Evolutionary conservation across 768 basidiomycete species (phyloP).

Genomic region (Pleurotus sapidus): DNA sequence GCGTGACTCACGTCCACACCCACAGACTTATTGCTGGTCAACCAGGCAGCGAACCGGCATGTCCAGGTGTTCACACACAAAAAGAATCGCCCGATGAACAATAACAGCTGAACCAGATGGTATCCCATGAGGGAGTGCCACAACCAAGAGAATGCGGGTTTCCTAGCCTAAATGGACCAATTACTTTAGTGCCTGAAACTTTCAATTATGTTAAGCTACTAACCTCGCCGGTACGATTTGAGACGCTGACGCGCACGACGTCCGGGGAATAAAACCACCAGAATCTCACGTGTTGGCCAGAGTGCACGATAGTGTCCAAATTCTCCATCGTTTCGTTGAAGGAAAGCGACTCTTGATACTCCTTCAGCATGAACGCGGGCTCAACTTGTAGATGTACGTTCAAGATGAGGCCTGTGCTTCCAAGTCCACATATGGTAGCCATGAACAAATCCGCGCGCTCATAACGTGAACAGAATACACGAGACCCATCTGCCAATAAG

Average conservation of each 20-base stretch:
- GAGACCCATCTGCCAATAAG: constrained; percentile 72
- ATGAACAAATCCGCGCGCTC: constrained; percentile 76
- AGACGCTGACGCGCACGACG: constrained; percentile 64
- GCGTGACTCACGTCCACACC: constrained; percentile 75
- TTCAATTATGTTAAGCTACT: constrained; percentile 1
- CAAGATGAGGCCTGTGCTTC: constrained; percentile 86
- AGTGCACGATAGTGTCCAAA: constrained; percentile 51
- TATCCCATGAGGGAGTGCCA: constrained; percentile 72
- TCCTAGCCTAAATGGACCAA: constrained; percentile 41
- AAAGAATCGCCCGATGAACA: constrained; percentile 74
- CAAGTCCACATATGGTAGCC: constrained; percentile 89
- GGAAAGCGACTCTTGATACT: constrained; percentile 56
- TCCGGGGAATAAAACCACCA: constrained; percentile 94
- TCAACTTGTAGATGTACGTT: constrained; percentile 77
- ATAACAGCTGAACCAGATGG: constrained; percentile 80
- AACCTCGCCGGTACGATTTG: constrained; percentile 79
- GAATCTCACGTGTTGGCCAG: constrained; percentile 87
- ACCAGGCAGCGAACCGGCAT: constrained; percentile 66
- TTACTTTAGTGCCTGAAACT: constrained; percentile 9
- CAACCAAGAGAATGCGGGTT: constrained; percentile 56
- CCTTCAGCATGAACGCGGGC: constrained; percentile 76
- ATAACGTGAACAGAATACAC: constrained; percentile 62
- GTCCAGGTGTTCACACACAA: constrained; percentile 60
- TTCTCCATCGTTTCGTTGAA: constrained; percentile 62
- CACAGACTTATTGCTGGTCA: constrained; percentile 50